Conservation (phyloP, 2,329 filamentous ascomycete species). For the Fusarium annulatum region DNA sequence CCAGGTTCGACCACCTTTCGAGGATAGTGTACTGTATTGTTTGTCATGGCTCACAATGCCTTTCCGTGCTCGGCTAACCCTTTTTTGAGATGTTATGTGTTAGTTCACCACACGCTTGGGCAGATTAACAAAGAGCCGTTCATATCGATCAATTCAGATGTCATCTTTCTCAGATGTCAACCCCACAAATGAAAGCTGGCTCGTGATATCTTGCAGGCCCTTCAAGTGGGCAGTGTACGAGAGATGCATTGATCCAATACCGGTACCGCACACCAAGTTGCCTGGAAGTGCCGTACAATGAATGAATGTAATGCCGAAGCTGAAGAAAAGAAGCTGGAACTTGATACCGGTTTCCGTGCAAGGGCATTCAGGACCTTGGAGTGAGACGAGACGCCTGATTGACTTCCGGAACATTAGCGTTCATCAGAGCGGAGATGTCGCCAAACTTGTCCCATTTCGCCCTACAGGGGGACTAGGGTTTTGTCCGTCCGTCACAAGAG, state of each 20-base stretch:
- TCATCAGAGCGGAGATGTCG: constrained; percentile 23
- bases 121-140: constrained; percentile 11
- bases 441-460: constrained; percentile 22
- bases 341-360: not conserved
- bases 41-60: constrained; percentile 31
- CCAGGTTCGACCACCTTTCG: not conserved
- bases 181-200: constrained; percentile 36
- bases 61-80: not conserved
- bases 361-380: not conserved
- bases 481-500: constrained; percentile 28
- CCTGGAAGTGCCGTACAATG: constrained; percentile 20
- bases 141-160: constrained; percentile 18
- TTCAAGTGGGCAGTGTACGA: constrained; percentile 21
- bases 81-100: constrained; percentile 6
- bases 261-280: not conserved
- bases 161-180: constrained; percentile 16
- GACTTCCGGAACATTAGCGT: constrained; percentile 25
- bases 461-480: constrained; percentile 13
- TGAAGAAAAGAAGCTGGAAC: constrained; percentile 1
- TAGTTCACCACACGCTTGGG: constrained; percentile 5
- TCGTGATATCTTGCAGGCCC: constrained; percentile 36
- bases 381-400: constrained; percentile 24
- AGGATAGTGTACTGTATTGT: constrained; percentile 7
- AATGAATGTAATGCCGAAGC: constrained; percentile 21
- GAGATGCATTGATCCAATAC: constrained; percentile 14